Evolutionary conservation across 2,329 filamentous ascomycete genomes (phyloP), one percentile per base, ranked within the genome.

Genomic region (Nemania abortiva): DNA sequence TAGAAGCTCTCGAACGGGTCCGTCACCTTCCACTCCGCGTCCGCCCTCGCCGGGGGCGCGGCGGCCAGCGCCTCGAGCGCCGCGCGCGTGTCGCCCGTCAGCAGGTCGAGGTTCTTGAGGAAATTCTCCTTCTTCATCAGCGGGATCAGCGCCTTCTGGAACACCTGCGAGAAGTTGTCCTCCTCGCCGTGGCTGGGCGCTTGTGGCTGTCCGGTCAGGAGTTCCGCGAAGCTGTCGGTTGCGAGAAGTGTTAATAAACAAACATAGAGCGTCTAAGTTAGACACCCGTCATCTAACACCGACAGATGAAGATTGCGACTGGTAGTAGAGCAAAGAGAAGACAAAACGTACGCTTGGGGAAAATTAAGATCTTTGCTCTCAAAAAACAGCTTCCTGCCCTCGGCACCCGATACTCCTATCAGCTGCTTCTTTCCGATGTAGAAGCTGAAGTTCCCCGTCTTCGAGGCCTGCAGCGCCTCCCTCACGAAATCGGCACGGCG

Each of bases 1-100:
- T 87, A 88, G 55, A 89, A 79, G 73, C 81, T 81, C 42, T 87
- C 81, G 72, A 89, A 89, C 0, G 87, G 86, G 69, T 89, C 82
- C 7, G 85, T 84, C 5, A 82, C 75, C 9, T 79, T 55, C 73
- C 74, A 74, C 39, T 70, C 79, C 7, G 72, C 73, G 5, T 67
- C 56, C 31, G 70, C 62, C 55, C 55, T 56, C 56, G 56, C 50
- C 6, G 67, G 42, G 18, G 72, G 39, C 29, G 69, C 65, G 29
- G 62, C 77, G 72, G 37, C 79, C 74, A 87, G 78, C 3, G 69
- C 71, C 13, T 83, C 78, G 20, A 86, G 76, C 0, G 77, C 77
- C 4, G 73, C 66, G 7, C 80, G 75, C 20, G 81, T 76, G 77
- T 87, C 86, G 22, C 78, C 72, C 6, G 85, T 77, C 6, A 89